phyloP scores from a whole-genome alignment of 2,329 filamentous ascomycete genomes.

The Trichoderma sp. region DNA sequence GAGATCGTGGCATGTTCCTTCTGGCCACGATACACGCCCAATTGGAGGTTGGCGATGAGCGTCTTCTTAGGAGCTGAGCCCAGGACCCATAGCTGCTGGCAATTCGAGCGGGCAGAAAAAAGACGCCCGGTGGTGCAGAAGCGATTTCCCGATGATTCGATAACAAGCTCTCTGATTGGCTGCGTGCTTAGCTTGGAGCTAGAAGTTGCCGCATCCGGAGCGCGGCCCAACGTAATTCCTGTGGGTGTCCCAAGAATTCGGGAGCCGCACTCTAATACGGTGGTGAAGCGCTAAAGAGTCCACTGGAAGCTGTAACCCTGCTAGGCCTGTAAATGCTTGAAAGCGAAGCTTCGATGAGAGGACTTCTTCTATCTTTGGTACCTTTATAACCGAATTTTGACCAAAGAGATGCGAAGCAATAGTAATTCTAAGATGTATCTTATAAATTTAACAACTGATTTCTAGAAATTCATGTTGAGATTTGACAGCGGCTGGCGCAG shows the following conservation, averaged over 20 bases:
- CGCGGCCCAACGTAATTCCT: conserved; percentile 31
- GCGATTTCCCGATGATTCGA: conserved; percentile 22
- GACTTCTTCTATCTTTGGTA: too few species aligned
- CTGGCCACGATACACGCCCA: conserved; percentile 10
- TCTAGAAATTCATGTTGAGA: not conserved
- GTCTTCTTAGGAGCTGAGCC: conserved; percentile 12
- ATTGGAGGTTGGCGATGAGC: conserved; percentile 17
- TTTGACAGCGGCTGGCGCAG: not conserved
- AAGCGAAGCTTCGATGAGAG: not conserved
- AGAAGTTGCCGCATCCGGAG: conserved; percentile 8
- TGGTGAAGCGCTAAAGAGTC: conserved; percentile 7
- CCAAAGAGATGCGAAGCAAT: not conserved
- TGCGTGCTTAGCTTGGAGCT: not conserved
- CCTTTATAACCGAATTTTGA: too few species aligned
- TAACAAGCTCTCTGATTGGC: conserved; percentile 31
- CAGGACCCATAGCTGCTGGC: conserved; percentile 16
- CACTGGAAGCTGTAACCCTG: conserved; percentile 1
- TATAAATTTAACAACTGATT: not conserved
- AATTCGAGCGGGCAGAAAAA: conserved; percentile 24
- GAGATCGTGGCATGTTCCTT: conserved; percentile 32
- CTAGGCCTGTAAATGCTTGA: not conserved
- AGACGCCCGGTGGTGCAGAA: conserved; percentile 18
- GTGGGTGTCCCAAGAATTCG: not conserved
- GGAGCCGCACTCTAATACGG: not conserved
- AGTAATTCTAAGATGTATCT: not conserved